Base-by-base conservation (phyloP, 371 early-diverging fungal genomes). In the Syncephalastrum racemosum region DNA sequence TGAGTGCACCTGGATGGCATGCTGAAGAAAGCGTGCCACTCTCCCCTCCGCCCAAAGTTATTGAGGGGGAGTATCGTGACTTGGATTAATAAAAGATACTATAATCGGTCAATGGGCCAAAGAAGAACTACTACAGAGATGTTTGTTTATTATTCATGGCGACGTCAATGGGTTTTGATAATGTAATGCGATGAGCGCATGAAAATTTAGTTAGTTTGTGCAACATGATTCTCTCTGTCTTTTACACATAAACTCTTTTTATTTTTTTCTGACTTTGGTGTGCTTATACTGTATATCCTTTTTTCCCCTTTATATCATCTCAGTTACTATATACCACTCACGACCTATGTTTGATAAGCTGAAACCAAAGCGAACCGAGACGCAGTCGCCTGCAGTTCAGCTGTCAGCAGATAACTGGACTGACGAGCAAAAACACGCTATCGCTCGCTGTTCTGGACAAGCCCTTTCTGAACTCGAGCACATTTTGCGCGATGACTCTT, bases 391-490 rank as follows among this genome's bases (percentile, higher is more conserved):
- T 10, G n/a, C 64, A 10, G 62, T 71, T 27, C 54, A 64, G 24
- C 59, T 70, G 10, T 68, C 71, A 6, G 54, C 55, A 3, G 14
- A 44, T 22, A 54, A 56, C 12, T 75, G 75, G 75, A 59, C 16
- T 12, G 18, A 51, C 4, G 57, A 65, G 2, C 69, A 71, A 55
- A 53, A 59, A 14, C 16, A 56, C 10, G 65, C 69, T 8, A 56
- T 75, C 53, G 69, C 70, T 10, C 58, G 67, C 22, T 19, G 63
- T 16, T 54, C 64, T 4, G 59, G 63, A 6, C 56, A 67, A 41
- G 63, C 66, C 2, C 31, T 75, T 12, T 67, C 59, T 2, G 39
- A 44, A 16, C 49, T 56, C 4, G 60, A 67, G 0, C 54, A 60
- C 8, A 46, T 59, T 14, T 36, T 71, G 6, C 60, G 54, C 0